Evolutionary conservation across 2,329 filamentous ascomycete species (phyloP).

Genomic region (Gnomoniopsis smithogilvyi): DNA sequence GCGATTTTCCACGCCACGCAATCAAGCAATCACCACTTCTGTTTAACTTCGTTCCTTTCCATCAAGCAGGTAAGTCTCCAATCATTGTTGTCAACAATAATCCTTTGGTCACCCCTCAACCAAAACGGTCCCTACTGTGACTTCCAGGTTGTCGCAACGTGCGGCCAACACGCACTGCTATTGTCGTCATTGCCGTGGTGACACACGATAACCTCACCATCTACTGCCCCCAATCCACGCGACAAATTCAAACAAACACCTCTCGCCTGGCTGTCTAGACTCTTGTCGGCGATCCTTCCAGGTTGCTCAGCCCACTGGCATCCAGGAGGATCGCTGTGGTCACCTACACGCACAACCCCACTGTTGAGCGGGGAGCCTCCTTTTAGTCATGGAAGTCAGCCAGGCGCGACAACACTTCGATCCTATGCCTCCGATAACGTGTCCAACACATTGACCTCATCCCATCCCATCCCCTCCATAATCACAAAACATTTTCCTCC

Average conservation of each 20-base stretch:
- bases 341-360: conserved; percentile 26
- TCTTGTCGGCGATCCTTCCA: not conserved
- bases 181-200: conserved; percentile 17
- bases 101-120: conserved; percentile 6
- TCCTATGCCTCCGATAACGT: conserved; percentile 18
- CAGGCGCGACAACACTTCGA: conserved; percentile 21
- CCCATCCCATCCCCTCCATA: conserved; percentile 22
- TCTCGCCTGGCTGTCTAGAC: not conserved
- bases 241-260: not conserved
- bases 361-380: conserved; percentile 28
- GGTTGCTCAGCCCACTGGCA: conserved; percentile 9
- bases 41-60: conserved; percentile 6
- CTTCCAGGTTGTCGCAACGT: conserved; percentile 14
- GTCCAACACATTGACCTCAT: conserved; percentile 20
- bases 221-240: conserved; percentile 1
- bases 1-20: conserved; percentile 11
- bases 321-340: conserved; percentile 18
- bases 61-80: conserved; percentile 11
- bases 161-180: conserved; percentile 2
- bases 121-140: conserved; percentile 13
- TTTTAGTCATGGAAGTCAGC: conserved; percentile 27
- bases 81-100: not conserved
- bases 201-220: conserved; percentile 1
- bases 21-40: not conserved
- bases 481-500: conserved; percentile 14